Evolutionary conservation across 768 basidiomycete species (phyloP), one percentile per base, ranked within the genome.

Genomic region (Amanita pseudoporphyria): DNA sequence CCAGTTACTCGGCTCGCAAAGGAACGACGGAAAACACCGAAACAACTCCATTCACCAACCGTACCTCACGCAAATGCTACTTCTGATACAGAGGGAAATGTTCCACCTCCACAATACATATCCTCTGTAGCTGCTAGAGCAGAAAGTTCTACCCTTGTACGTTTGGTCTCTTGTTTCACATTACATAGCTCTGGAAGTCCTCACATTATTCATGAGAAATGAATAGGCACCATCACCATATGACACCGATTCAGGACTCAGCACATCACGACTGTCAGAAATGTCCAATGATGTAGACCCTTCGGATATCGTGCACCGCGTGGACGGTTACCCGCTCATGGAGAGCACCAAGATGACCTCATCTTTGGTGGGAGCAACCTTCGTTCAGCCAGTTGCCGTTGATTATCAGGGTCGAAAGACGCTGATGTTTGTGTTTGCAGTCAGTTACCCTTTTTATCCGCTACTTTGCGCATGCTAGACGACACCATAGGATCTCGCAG

Each of bases 391-490:
- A 1, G 66, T 70, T 21, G 63, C 70, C 28, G 71, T 81, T 9
- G 79, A 81, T 48, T 73, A 76, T 59, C 71, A 71, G 48, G 82
- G 79, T n/a, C 71, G 64, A 54, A 79, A 73, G 55, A 65, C 69
- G 3, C 65, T 79, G 33, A 67, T 82, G 54, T 86, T 84, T 54
- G 79, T 81, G 22, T 86, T 84, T 57, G 67, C 80, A 21, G 82
- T 83, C 39, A 50, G 73, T 70, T 33, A 57, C 53, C 38, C 44
- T 36, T 38, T n/a, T 28, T 52, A 38, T 14, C 13, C 28, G 47
- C n/a, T 36, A 46, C 26, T 21, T 36, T 35, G 26, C n/a, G 14
- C 33, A n/a, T n/a, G 42, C 2, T 52, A 16, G 33, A 50, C 43
- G 12, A 43, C 30, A 21, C 9, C 10, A 43, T 54, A 86, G 84